Evolutionary conservation across 176 grass and related monocot species (phyloP), one percentile per base, ranked within the genome.

Genomic region (Oropetium thomaeum): DNA sequence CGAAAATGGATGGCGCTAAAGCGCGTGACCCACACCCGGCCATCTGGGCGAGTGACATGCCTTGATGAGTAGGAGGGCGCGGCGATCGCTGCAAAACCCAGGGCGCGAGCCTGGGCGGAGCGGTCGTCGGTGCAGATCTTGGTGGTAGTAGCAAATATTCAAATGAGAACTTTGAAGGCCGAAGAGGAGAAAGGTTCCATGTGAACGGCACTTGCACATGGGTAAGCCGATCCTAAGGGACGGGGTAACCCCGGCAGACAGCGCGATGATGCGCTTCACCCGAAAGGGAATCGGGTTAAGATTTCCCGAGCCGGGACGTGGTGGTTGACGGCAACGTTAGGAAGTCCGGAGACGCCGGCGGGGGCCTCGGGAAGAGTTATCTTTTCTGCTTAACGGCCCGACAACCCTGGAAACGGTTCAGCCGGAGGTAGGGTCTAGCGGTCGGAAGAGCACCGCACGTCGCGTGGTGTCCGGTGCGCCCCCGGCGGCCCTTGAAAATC

Each of bases 1-100:
- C 79, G 29, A 88, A 88, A 92, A 88, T 88, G 82, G 86, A 88
- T 92, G 86, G 90, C 86, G 65, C 79, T 83, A 33, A 88, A 86
- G 86, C 68, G 79, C 75, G 78, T 20, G 89, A 88, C 85, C 85
- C 78, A 92, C 85, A 92, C 89, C 77, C 81, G 45, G 77, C 82
- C 85, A 85, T 89, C 87, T 45, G 43, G 43, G 43, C 43, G 43
- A 45, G 43, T 16, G 43, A 14, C 43, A 45, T 14, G 43, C 43
- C 43, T 4, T 16, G 43, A 45, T 45, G 43, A 45, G 43, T 45
- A 45, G 43, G 43, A 45, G 43, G 43, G 52, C 52, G 52, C 52
- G 52, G 52, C 52, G 52, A n/a, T n/a, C 52, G 52, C 52, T 10
- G 52, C 52, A 55, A 55, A 55, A 55, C 52, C 52, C 52, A n/a